Evolutionary conservation across 2,329 filamentous ascomycete species (phyloP).

Genomic region (Teratosphaeria viscida): DNA sequence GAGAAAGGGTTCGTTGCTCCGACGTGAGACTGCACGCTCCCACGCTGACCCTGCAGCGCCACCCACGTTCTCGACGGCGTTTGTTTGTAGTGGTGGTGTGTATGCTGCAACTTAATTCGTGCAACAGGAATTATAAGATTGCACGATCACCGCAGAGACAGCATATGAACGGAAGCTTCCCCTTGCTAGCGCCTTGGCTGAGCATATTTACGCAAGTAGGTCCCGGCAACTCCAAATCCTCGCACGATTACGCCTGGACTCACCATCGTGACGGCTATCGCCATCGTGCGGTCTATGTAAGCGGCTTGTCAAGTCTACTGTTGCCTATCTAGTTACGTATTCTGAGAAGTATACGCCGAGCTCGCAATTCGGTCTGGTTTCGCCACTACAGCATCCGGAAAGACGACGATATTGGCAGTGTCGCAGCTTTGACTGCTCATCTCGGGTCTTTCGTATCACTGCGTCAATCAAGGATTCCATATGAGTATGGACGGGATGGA

Average conservation of each 20-base stretch:
- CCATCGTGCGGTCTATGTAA: background rate
- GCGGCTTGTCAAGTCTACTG: background rate
- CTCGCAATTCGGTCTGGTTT: background rate
- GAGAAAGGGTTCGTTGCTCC: background rate
- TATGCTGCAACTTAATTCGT: background rate
- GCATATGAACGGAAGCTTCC: background rate
- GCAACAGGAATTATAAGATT: background rate
- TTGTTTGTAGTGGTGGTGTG: background rate
- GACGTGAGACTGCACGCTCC: background rate
- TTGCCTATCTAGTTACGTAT: background rate
- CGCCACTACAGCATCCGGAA: background rate
- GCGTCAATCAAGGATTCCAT: background rate
- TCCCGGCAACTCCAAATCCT: background rate
- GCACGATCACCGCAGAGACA: background rate
- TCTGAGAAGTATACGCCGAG: background rate
- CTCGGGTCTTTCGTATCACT: background rate
- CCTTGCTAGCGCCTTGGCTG: slow-evolving; percentile 1
- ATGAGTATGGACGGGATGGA: slow-evolving; percentile 12
- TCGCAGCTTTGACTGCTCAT: background rate
- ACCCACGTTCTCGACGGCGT: background rate
- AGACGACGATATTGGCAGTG: background rate
- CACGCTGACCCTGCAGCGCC: background rate
- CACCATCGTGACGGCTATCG: background rate
- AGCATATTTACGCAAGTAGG: slow-evolving; percentile 6
- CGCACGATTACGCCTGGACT: background rate